phyloP scores from a whole-genome alignment of 768 basidiomycete species.

The Harrya chromipes region DNA sequence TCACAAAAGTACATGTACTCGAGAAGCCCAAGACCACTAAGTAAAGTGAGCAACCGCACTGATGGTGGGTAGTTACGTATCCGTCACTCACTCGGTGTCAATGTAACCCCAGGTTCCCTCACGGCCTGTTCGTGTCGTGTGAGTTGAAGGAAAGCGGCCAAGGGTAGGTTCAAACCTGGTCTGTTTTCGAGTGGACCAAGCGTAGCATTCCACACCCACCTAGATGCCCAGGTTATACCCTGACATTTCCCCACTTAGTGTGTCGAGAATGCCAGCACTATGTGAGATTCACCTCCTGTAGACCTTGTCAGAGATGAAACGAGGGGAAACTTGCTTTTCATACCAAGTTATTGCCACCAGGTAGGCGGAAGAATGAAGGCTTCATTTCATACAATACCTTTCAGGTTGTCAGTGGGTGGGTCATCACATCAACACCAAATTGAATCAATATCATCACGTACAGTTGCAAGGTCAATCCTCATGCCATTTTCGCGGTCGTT shows the following conservation, averaged over 20 bases:
- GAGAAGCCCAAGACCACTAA: slow-evolving; percentile 51
- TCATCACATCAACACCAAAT: not conserved
- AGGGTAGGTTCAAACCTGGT: slow-evolving; percentile 28
- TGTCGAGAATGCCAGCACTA: not conserved
- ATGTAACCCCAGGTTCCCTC: slow-evolving; percentile 57
- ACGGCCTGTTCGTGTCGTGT: slow-evolving; percentile 34
- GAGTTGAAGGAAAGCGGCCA: not conserved
- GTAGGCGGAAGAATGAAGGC: slow-evolving; percentile 61
- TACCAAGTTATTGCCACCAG: slow-evolving; percentile 64
- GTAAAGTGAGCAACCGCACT: not conserved
- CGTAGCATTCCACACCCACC: slow-evolving; percentile 68
- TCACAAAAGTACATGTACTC: slow-evolving; percentile 57
- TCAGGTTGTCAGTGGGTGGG: not conserved
- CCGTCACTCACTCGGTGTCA: slow-evolving; percentile 50
- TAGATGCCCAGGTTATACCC: slow-evolving; percentile 47
- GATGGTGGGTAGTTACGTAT: not conserved
- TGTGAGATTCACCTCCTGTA: slow-evolving; percentile 37
- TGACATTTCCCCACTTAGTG: slow-evolving; percentile 20
- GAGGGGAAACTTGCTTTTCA: slow-evolving; percentile 10
- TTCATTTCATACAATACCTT: slow-evolving; percentile 52
- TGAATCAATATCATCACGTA: slow-evolving; percentile 14
- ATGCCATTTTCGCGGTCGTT: slow-evolving; percentile 57
- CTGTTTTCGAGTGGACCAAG: slow-evolving; percentile 49
- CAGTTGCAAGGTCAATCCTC: slow-evolving; percentile 57
- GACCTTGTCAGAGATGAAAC: slow-evolving; percentile 17